Base-by-base conservation (phyloP, 805 yeast species). In the Schizosaccharomyces lindneri region DNA sequence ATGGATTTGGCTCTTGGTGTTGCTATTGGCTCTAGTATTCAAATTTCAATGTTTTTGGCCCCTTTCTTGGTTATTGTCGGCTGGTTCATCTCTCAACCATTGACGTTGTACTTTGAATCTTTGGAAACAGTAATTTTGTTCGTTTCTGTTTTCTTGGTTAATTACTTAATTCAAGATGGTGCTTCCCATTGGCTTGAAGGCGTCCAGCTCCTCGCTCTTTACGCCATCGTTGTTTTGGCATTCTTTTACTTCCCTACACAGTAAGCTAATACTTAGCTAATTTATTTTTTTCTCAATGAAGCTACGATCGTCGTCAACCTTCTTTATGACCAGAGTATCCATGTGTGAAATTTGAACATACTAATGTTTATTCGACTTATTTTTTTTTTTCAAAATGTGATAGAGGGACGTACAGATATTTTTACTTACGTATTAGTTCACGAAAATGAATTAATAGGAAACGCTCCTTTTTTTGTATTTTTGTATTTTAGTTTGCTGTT, bases 101-200 rank as follows among this genome's bases (percentile, higher is more conserved):
- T 93, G 97, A 80, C 90, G 15, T 75, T 93, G 66, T 85, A 83
- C 72, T 93, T 93, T 74, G 84, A 93, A 64, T 84, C 95, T 2
- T 89, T 87, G 70, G 98, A 93, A 74, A 88, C 97, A 1, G 89
- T 93, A 0, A 87, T 93, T 51, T 73, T 93, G 73, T 90, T 93
- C 71, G 83, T 87, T 55, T 81, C 95, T 24, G 95, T 93, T 64
- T 84, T 89, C 71, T 81, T 93, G 64, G 48, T 62, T 39, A 51
- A 61, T 48, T 19, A n/a, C n/a, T 29, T 51, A 55, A 84, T 93
- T 65, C 78, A 85, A 64, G 98, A 93, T 70, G 98, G 98, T 63
- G 95, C 87, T 71, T 81, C 89, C 64, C 90, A 93, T 71, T 93
- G 97, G 97, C 78, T 93, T 62, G 98, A 93, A 75, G 98, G 98